phyloP scores from a whole-genome alignment of 176 grass and related monocot genomes.

The Oryza longistaminata region DNA sequence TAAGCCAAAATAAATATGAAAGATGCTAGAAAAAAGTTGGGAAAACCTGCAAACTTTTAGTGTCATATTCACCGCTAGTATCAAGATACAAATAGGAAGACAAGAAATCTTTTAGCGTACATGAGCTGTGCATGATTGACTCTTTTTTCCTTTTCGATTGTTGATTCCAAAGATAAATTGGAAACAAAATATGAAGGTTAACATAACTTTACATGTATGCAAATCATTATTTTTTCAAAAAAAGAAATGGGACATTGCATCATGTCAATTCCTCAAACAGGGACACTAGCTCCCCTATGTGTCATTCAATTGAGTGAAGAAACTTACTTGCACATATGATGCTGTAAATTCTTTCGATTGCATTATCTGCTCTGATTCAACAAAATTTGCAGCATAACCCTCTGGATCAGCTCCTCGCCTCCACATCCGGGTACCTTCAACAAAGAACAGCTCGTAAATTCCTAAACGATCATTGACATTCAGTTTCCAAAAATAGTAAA shows the following conservation, averaged over 20 bases:
- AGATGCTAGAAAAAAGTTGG: background rate
- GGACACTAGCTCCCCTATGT: background rate
- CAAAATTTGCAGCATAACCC: constrained; percentile 89
- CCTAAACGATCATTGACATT: background rate
- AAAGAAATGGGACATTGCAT: background rate
- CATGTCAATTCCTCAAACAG: background rate
- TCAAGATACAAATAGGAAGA: background rate
- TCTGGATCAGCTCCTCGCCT: constrained; percentile 84
- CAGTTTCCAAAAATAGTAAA: background rate
- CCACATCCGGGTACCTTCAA: constrained; percentile 96
- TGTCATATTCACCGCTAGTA: background rate
- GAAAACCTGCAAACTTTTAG: background rate
- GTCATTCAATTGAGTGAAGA: background rate
- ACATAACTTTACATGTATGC: background rate
- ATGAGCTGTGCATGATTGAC: background rate
- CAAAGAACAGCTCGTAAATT: background rate
- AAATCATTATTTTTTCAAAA: background rate
- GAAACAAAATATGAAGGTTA: background rate
- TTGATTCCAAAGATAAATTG: background rate
- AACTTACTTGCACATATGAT: constrained; percentile 92
- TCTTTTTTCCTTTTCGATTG: background rate
- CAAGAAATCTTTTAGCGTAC: background rate
- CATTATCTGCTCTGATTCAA: constrained; percentile 88
- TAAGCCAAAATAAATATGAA: background rate
- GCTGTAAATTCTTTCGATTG: constrained; percentile 78